These are phyloP conservation scores for Lactuca sativa DNA, from an alignment of 129 eudicot species.

Conservation along the genomic window DNA sequence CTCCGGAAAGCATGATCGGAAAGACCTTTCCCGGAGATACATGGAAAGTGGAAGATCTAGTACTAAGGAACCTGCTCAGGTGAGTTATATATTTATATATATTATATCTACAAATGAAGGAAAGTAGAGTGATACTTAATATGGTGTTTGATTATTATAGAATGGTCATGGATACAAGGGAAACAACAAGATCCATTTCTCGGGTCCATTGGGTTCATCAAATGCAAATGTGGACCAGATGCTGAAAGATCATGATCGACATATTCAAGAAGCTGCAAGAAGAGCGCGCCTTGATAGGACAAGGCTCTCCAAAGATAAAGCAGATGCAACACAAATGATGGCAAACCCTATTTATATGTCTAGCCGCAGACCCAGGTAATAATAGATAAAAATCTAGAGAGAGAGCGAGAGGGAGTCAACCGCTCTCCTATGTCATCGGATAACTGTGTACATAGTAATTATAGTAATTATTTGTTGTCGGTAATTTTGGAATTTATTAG, in stretches of 20 bases:
- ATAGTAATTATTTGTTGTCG: neutral
- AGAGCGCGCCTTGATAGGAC: slow-evolving; percentile 59
- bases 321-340: slow-evolving; percentile 2
- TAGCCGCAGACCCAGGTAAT: slow-evolving; percentile 33
- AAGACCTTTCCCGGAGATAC: slow-evolving; percentile 29
- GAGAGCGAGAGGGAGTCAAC: slow-evolving; percentile 10
- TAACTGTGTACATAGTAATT: slow-evolving; percentile 36
- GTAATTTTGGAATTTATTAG: neutral
- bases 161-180: slow-evolving; percentile 50
- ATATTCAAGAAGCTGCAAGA: slow-evolving; percentile 80
- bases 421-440: slow-evolving; percentile 17
- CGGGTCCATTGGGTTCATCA: slow-evolving; percentile 71
- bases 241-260: slow-evolving; percentile 88
- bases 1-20: slow-evolving; percentile 44
- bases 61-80: slow-evolving; percentile 44
- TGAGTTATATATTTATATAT: slow-evolving; percentile 28
- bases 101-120: no score
- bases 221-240: slow-evolving; percentile 75
- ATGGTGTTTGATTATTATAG: slow-evolving; percentile 31
- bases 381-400: neutral
- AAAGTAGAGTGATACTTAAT: neutral
- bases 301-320: slow-evolving; percentile 32
- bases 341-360: slow-evolving; percentile 37
- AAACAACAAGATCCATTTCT: slow-evolving; percentile 42
- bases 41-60: slow-evolving; percentile 46